These are phyloP conservation scores for Viola pubescens DNA, from an alignment of 441 rosid genomes.

Conservation along the genomic window DNA sequence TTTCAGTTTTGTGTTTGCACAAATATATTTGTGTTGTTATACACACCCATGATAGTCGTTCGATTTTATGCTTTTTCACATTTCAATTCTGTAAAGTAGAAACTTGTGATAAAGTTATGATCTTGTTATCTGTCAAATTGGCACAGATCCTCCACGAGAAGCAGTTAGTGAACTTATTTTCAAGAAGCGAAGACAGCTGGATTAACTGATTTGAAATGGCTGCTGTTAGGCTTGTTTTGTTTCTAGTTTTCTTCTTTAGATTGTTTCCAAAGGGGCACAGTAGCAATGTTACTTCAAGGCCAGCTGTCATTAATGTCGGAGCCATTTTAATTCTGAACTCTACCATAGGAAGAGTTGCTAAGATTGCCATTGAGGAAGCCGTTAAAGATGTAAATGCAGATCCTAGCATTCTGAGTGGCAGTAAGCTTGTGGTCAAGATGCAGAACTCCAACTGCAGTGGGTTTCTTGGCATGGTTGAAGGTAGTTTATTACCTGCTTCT, in stretches of 20 bases:
- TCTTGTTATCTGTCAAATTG: too few species aligned
- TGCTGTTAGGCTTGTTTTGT: constrained; percentile 22
- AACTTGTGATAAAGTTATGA: too few species aligned
- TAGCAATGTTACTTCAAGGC: constrained; percentile 42
- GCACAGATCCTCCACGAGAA: too few species aligned
- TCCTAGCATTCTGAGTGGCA: constrained; percentile 51
- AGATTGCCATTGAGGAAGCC: constrained; percentile 84
- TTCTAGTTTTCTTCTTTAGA: constrained; percentile 27
- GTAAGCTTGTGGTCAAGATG: constrained; percentile 38
- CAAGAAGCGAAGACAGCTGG: too few species aligned
- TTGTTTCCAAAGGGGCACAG: constrained; percentile 29
- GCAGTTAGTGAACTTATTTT: too few species aligned
- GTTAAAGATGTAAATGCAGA: constrained; percentile 73
- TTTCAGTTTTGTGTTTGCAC: too few species aligned
- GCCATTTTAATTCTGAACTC: constrained; percentile 60
- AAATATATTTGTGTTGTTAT: too few species aligned
- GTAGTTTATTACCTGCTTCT: constrained; percentile 24
- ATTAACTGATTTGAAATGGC: constrained; percentile 30
- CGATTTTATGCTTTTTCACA: too few species aligned
- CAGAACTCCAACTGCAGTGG: constrained; percentile 71
- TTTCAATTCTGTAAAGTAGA: too few species aligned
- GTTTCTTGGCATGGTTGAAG: constrained; percentile 78
- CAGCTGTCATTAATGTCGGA: constrained; percentile 62
- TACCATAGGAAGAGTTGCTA: constrained; percentile 70
- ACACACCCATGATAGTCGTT: too few species aligned